Evolutionary conservation across 129 eudicot genomes (phyloP).

Genomic region (Helichrysum umbraculigerum): DNA sequence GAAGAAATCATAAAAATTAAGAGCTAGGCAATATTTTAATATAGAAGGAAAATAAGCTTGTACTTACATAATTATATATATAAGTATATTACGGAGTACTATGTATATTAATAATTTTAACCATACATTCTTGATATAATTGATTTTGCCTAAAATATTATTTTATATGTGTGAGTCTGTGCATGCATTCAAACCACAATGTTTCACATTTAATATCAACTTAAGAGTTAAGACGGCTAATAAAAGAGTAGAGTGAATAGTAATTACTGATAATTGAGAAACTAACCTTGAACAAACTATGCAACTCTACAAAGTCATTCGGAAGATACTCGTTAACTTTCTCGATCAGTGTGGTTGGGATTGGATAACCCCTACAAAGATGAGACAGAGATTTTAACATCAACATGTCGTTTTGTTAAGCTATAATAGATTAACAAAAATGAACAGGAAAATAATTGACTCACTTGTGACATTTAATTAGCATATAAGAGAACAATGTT

Average conservation of each 20-base stretch:
- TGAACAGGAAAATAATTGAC: neutral
- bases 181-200: neutral
- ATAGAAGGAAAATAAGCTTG: neutral
- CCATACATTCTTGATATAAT: neutral
- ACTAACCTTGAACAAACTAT: conserved; percentile 54
- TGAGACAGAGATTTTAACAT: conserved; percentile 5
- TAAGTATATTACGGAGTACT: neutral
- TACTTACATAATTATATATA: neutral
- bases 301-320: conserved; percentile 52
- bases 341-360: conserved; percentile 69
- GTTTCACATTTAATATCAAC: neutral
- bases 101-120: too few species aligned
- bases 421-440: neutral
- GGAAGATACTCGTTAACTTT: conserved; percentile 82
- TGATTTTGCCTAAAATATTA: neutral
- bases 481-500: neutral
- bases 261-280: neutral
- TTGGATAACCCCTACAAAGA: conserved; percentile 84
- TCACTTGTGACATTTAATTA: neutral
- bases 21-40: too few species aligned
- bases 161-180: neutral
- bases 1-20: neutral
- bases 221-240: neutral
- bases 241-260: neutral
- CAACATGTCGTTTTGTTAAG: too few species aligned